Base-by-base conservation (phyloP, 345 rosid species). In the Ceriops decandra region DNA sequence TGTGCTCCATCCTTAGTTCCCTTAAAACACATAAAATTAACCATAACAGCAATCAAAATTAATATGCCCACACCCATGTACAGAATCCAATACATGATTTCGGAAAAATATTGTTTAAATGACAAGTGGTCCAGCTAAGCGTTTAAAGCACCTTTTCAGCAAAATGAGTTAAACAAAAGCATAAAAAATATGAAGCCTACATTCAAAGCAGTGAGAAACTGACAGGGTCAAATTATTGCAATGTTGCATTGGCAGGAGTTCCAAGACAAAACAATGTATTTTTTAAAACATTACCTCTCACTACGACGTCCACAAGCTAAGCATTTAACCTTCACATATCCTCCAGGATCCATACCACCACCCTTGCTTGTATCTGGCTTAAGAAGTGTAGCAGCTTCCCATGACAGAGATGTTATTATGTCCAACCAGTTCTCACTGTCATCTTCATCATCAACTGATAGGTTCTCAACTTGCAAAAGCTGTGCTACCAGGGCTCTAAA, bases 321-420 rank as follows among this genome's bases (percentile, higher is more conserved):
- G 85, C 98, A 93, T 77, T 93, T 93, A 58, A 93, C 90, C 82
- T 93, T 93, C 73, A 93, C 96, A 82, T 91, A 89, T 51, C 96
- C 97, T 78, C 91, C 97, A 53, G 98, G 98, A 79, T 93, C 98
- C 98, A 93, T 93, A 65, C 98, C 95, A 68, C 98, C 97, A 69
- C 92, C 87, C 70, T 69, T 80, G 82, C 98, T 91, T 77, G 72
- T 91, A 79, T 93, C 98, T 31, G 97, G 98, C 83, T 93, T 93
- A 71, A 93, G 73, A 60, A 91, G 86, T 26, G 92, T 83, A 32
- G 97, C 97, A 74, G 96, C 98, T 79, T 91, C 95, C 96, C 96
- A 93, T 24, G 97, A 93, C 58, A 93, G 87, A 78, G 96, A 84
- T 33, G 93, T 89, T 68, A 93, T 89, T 49, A 87, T 91, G 81